A percentile compares a stretch with the other conserved stretches of the same genome.
phyloP scores from a whole-genome alignment of 1,284 basidiomycete genomes.

The Inonotus obliquus region DNA sequence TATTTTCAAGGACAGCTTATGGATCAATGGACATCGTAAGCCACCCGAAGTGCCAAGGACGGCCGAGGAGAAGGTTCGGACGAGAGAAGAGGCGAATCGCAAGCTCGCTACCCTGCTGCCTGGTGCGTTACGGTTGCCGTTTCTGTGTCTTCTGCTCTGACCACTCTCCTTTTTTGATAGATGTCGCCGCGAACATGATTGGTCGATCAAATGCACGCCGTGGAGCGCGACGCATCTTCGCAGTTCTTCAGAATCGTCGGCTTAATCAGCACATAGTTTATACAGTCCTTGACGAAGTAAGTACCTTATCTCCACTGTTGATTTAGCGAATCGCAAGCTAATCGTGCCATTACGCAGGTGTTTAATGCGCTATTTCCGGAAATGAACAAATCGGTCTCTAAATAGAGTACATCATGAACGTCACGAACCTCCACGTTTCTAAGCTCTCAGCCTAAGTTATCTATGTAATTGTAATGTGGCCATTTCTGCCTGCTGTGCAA shows the following conservation, averaged over 20 bases:
- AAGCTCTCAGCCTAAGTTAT: neutral
- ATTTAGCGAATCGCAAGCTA: neutral
- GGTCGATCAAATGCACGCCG: slow-evolving; percentile 89
- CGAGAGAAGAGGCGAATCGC: slow-evolving; percentile 80
- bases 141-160: slow-evolving; percentile 4
- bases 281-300: slow-evolving; percentile 83
- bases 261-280: slow-evolving; percentile 91
- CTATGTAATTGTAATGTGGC: neutral
- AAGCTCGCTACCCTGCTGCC: slow-evolving; percentile 89
- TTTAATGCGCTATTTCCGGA: slow-evolving; percentile 62
- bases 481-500: neutral
- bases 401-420: neutral
- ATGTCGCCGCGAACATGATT: slow-evolving; percentile 94
- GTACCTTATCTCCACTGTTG: slow-evolving; percentile 15
- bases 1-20: slow-evolving; percentile 68
- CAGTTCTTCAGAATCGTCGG: slow-evolving; percentile 87
- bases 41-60: slow-evolving; percentile 61
- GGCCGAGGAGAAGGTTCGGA: slow-evolving; percentile 71
- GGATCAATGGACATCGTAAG: slow-evolving; percentile 78
- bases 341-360: slow-evolving; percentile 35
- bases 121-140: slow-evolving; percentile 42
- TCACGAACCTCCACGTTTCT: neutral
- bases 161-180: slow-evolving; percentile 35
- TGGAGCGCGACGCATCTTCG: slow-evolving; percentile 87
- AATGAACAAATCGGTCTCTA: slow-evolving; percentile 18